Evolutionary conservation across 108 stramenopile species (phyloP).

Genomic region (Pseudonitzschia pungens): DNA sequence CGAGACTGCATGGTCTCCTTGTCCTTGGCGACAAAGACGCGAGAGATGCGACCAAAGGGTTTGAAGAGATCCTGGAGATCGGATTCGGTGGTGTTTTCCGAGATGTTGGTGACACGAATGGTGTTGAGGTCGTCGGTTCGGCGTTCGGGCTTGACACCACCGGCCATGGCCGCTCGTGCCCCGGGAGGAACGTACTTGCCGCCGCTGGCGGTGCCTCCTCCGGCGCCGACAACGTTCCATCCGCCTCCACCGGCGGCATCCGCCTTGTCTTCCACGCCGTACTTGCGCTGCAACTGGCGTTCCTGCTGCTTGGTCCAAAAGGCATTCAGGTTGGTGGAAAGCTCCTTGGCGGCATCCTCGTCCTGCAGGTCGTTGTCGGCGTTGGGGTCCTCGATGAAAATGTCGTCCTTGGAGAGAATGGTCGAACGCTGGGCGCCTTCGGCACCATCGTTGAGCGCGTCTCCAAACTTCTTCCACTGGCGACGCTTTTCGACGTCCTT

Average conservation of each 20-base stretch:
- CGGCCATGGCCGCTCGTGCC: slow-evolving; percentile 45
- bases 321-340: slow-evolving; percentile 81
- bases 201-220: slow-evolving; percentile 43
- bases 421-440: slow-evolving; percentile 63
- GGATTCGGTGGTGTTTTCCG: slow-evolving; percentile 94
- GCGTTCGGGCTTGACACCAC: slow-evolving; percentile 53
- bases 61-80: slow-evolving; percentile 94
- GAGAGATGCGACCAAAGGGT: slow-evolving; percentile 92
- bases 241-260: slow-evolving; percentile 58
- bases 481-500: slow-evolving; percentile 67
- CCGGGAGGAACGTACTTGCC: slow-evolving; percentile 86
- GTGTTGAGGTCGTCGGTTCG: slow-evolving; percentile 92
- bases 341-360: slow-evolving; percentile 73
- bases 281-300: slow-evolving; percentile 85
- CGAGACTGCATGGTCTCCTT: slow-evolving; percentile 90
- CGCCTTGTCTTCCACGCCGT: slow-evolving; percentile 69
- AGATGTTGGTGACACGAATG: slow-evolving; percentile 97
- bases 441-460: slow-evolving; percentile 64
- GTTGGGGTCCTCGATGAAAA: slow-evolving; percentile 85
- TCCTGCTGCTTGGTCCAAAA: slow-evolving; percentile 91
- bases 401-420: slow-evolving; percentile 78
- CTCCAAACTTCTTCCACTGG: slow-evolving; percentile 85
- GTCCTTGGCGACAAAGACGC: slow-evolving; percentile 97
- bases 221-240: slow-evolving; percentile 73
- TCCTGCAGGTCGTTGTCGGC: slow-evolving; percentile 87